Base-by-base conservation (phyloP, 2,329 filamentous ascomycete species). In the Mycogone perniciosa region DNA sequence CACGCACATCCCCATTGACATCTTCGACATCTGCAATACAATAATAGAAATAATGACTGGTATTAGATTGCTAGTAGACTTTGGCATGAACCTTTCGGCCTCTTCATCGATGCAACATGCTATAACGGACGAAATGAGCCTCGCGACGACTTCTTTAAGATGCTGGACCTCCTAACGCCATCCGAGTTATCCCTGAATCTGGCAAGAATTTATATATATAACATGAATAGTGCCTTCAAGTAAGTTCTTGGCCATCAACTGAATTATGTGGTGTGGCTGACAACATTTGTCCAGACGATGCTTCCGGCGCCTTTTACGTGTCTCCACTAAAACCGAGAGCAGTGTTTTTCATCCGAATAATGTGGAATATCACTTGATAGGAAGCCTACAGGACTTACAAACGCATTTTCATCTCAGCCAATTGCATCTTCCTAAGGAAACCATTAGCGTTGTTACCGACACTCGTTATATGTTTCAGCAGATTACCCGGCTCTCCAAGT, bases 211-310 rank as follows among this genome's bases (percentile, higher is more conserved):
- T 87, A 86, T 56, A 74, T 87, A 11, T 86, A 87, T 66, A 87
- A 87, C 61, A 86, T 86, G 82, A 87, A 87, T 59, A 85, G 80
- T 60, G 77, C 81, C 8, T 86, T 84, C 64, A 76, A 79, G 76
- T 79, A 67, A 55, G 70, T 50, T 7, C 27, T 4, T 7, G 7
- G 7, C 10, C 9, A 33, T 27, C 5, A 10, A 29, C 0, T 8
- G 6, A 13, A 27, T 48, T 46, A 20, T 11, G 2, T 8, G 27
- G 34, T 7, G 8, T 20, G 4, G 5, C 48, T 51, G 20, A 54
- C 9, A 30, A 6, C n/a, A 27, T 9, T 4, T 11, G 4, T 29
- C 1, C 35, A 70, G 67, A 56, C 84, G 85, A 72, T 86, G 81
- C 58, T 81, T 86, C 59, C 76, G 84, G 5, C 77, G 82, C 27